Conservation (phyloP, 2,329 filamentous ascomycete genomes). For the Penicillium sclerotiorum region DNA sequence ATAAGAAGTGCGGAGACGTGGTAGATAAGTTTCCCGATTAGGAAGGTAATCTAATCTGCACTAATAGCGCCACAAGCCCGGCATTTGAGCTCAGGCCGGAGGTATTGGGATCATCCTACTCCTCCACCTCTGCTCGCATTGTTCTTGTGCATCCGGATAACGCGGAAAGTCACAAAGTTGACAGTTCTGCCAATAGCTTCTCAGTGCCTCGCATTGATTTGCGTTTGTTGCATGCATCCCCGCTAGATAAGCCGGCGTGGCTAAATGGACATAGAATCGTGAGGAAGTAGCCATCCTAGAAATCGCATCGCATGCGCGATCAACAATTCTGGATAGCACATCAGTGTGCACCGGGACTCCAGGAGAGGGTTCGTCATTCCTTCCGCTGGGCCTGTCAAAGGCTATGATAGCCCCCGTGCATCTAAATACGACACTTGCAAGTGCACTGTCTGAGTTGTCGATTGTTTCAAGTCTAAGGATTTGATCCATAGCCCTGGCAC, state of each 20-base stretch:
- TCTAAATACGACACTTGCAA: conserved; percentile 36
- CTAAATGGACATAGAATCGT: conserved; percentile 45
- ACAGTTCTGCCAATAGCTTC: conserved; percentile 45
- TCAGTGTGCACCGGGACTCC: background rate
- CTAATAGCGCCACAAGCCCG: background rate
- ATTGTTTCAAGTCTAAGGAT: conserved; percentile 22
- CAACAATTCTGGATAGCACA: conserved; percentile 35
- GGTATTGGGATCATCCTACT: conserved; percentile 26
- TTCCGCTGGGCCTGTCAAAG: conserved; percentile 20
- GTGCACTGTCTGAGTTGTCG: conserved; percentile 16
- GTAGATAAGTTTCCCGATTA: conserved; percentile 28
- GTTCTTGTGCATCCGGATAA: conserved; percentile 36
- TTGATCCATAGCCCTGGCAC: conserved; percentile 21
- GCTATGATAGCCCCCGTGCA: conserved; percentile 42
- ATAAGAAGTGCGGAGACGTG: conserved; percentile 10
- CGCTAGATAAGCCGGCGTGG: conserved; percentile 41
- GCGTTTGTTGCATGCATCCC: conserved; percentile 38
- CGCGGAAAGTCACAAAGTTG: conserved; percentile 41
- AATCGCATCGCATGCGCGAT: conserved; percentile 40
- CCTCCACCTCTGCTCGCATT: conserved; percentile 41
- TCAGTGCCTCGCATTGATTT: conserved; percentile 39
- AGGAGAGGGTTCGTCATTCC: background rate
- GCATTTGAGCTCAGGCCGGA: too few species aligned
- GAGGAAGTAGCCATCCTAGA: conserved; percentile 35
- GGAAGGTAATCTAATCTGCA: conserved; percentile 24